These are phyloP conservation scores for Inga laurina DNA, from an alignment of 306 rosid species.

Conservation along the genomic window DNA sequence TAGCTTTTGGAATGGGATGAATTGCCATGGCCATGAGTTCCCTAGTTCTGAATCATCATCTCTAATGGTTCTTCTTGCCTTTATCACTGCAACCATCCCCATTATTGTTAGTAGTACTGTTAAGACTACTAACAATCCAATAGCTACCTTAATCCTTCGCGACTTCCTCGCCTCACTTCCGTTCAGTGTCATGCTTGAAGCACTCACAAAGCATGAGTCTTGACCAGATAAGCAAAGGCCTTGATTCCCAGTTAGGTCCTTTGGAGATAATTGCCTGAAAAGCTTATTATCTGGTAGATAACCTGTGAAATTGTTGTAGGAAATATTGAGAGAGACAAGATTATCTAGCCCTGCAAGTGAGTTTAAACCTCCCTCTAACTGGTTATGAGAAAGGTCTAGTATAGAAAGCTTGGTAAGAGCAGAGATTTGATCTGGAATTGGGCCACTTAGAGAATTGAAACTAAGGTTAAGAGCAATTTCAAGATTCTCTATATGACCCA, in stretches of 20 bases:
- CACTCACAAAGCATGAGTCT: conserved; percentile 67
- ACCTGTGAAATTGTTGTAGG: conserved; percentile 72
- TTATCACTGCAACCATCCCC: conserved; percentile 81
- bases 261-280: conserved; percentile 71
- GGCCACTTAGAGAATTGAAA: conserved; percentile 68
- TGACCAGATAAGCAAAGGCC: conserved; percentile 69
- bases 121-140: conserved; percentile 67
- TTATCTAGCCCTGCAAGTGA: conserved; percentile 69
- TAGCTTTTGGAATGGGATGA: conserved; percentile 93
- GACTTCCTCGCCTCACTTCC: conserved; percentile 46
- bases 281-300: conserved; percentile 85
- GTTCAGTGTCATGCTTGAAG: conserved; percentile 40
- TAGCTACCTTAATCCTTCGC: conserved; percentile 66
- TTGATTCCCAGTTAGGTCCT: conserved; percentile 67
- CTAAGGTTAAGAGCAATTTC: conserved; percentile 89
- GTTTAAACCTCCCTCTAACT: conserved; percentile 71
- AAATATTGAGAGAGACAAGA: conserved; percentile 87
- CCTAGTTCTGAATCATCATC: conserved; percentile 83
- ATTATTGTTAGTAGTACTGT: conserved; percentile 67
- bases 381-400: conserved; percentile 84
- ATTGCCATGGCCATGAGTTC: conserved; percentile 88
- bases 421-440: conserved; percentile 73
- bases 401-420: conserved; percentile 77
- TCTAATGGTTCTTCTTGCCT: conserved; percentile 56
- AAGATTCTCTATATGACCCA: conserved; percentile 62